Evolutionary conservation across 2,329 filamentous ascomycete genomes (phyloP).

Genomic region (Penicillium palitans): DNA sequence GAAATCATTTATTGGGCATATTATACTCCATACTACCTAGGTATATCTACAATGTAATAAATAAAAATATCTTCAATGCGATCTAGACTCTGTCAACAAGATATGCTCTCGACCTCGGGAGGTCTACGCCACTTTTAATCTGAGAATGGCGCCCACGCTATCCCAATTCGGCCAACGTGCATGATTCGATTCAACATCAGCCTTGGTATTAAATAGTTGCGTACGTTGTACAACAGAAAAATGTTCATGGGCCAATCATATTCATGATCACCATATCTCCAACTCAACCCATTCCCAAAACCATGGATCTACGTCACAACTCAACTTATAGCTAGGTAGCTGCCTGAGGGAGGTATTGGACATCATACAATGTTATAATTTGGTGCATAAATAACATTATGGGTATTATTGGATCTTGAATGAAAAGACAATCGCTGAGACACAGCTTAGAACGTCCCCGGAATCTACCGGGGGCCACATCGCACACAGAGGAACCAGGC

Average conservation of each 20-base stretch:
- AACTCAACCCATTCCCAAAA: conserved; percentile 1
- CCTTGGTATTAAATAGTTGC: neutral
- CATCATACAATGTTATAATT: neutral
- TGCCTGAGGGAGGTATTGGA: neutral
- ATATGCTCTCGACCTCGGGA: neutral
- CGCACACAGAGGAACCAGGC: conserved; percentile 5
- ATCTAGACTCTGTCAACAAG: neutral
- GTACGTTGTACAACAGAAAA: neutral
- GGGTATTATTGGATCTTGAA: conserved; percentile 41
- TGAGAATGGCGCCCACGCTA: conserved; percentile 2
- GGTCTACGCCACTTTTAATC: neutral
- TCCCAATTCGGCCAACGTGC: neutral
- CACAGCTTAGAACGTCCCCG: conserved; percentile 39
- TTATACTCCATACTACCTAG: neutral
- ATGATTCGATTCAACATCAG: conserved; percentile 11
- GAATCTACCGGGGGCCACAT: conserved; percentile 22
- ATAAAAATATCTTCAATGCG: too few relatives aligned
- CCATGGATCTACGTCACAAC: neutral
- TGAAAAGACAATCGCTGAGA: conserved; percentile 37
- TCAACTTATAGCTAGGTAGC: neutral
- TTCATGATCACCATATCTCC: neutral
- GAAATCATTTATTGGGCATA: neutral
- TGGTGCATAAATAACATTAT: conserved; percentile 26
- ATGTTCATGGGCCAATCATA: conserved; percentile 1
- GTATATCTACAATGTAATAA: neutral